phyloP scores from a whole-genome alignment of 1,284 basidiomycete genomes.

The Clitocybe nebularis region DNA sequence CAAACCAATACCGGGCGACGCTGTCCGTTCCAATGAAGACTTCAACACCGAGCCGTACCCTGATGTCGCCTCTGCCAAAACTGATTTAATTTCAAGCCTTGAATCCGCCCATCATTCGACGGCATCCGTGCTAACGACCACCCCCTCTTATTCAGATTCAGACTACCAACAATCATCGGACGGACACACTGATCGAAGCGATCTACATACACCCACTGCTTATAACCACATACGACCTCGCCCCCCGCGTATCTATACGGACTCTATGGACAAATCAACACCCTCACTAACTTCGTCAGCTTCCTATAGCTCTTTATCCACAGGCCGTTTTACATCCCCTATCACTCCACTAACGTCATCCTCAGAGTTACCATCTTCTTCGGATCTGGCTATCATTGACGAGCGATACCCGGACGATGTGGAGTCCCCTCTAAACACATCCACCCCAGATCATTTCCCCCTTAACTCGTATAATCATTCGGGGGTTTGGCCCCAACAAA shows the following conservation, averaged over 20 bases:
- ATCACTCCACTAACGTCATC: constrained; percentile 14
- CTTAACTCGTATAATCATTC: constrained; percentile 6
- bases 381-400: constrained; percentile 19
- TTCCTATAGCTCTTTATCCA: constrained; percentile 21
- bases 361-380: constrained; percentile 8
- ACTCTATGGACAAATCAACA: constrained; percentile 14
- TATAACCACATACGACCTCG: constrained; percentile 11
- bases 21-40: neutral
- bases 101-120: constrained; percentile 10
- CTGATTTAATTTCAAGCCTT: constrained; percentile 7
- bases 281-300: constrained; percentile 22
- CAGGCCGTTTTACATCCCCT: constrained; percentile 15
- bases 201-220: constrained; percentile 6
- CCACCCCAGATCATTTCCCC: constrained; percentile 10
- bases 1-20: neutral
- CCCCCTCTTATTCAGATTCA: constrained; percentile 14
- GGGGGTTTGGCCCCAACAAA: constrained; percentile 17
- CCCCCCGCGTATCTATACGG: constrained; percentile 17
- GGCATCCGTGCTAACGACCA: constrained; percentile 10
- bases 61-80: constrained; percentile 2
- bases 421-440: constrained; percentile 1
- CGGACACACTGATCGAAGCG: constrained; percentile 8
- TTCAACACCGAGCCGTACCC: constrained; percentile 3
- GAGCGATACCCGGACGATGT: constrained; percentile 14
- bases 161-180: constrained; percentile 14